Evolutionary conservation across 2,329 filamentous ascomycete genomes (phyloP).

Genomic region (Aspergillus neoniger): DNA sequence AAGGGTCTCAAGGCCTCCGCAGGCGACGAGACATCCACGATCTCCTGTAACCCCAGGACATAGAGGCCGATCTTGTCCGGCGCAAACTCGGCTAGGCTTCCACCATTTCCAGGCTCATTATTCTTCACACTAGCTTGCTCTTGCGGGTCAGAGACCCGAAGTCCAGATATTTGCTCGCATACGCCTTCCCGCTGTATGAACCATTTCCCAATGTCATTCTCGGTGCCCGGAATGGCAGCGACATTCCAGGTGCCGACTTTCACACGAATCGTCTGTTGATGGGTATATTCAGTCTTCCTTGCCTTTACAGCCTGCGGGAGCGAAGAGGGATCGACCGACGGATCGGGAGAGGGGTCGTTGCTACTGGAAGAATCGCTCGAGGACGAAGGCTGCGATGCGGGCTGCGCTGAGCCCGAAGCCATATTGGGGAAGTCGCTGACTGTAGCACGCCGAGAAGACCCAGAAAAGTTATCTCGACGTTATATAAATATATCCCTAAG

Average conservation of each 20-base stretch:
- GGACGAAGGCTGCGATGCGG: slow-evolving; percentile 8
- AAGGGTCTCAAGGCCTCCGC: slow-evolving; percentile 77
- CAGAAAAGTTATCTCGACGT: not conserved
- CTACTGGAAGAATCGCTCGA: slow-evolving; percentile 18
- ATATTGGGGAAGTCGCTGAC: slow-evolving; percentile 11
- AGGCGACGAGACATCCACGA: slow-evolving; percentile 80
- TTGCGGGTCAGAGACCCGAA: slow-evolving; percentile 39
- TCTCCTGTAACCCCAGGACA: slow-evolving; percentile 85
- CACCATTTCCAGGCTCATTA: slow-evolving; percentile 6
- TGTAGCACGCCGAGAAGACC: not conserved
- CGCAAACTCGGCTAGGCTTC: slow-evolving; percentile 32
- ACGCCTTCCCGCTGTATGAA: slow-evolving; percentile 77
- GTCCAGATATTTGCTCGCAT: slow-evolving; percentile 61
- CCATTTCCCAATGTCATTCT: slow-evolving; percentile 86
- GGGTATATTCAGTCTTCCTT: slow-evolving; percentile 76
- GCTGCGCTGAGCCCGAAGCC: slow-evolving; percentile 15
- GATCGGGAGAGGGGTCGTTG: slow-evolving; percentile 20
- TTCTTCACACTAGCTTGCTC: slow-evolving; percentile 25
- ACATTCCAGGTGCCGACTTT: slow-evolving; percentile 98
- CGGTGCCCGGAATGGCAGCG: slow-evolving; percentile 77
- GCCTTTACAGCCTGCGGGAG: slow-evolving; percentile 66
- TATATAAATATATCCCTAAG: not conserved
- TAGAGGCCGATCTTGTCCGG: slow-evolving; percentile 79
- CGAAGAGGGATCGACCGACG: slow-evolving; percentile 38
- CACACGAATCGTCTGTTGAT: slow-evolving; percentile 72